phyloP scores from a whole-genome alignment of 225 moss, liverwort and hornwort species.

The Asterella californica region DNA sequence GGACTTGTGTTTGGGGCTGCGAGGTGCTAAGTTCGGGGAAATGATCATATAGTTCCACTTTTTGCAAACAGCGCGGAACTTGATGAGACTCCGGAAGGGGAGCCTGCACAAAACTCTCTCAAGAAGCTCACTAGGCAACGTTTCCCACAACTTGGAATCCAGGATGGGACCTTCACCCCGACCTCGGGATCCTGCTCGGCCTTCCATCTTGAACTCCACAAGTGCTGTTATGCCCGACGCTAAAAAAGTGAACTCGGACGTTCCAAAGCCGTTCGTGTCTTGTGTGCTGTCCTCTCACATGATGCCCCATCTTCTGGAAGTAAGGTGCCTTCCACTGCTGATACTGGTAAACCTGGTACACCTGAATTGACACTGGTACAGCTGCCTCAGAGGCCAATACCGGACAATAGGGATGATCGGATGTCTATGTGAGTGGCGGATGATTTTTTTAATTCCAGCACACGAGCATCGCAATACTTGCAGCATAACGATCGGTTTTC shows the following conservation, averaged over 20 bases:
- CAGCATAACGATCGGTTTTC: not conserved
- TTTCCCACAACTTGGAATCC: conserved; percentile 10
- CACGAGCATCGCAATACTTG: not conserved
- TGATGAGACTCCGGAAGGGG: conserved; percentile 23
- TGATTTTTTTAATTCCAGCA: not conserved
- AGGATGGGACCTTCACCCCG: not conserved
- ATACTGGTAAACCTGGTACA: not conserved
- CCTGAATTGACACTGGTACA: not conserved
- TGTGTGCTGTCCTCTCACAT: not conserved
- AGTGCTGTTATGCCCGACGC: not conserved
- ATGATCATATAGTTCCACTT: conserved; percentile 11
- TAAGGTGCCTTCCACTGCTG: not conserved
- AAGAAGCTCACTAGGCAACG: conserved; percentile 26
- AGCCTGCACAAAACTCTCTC: conserved; percentile 30
- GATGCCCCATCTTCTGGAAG: conserved; percentile 1
- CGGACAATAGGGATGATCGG: not conserved
- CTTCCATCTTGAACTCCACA: not conserved
- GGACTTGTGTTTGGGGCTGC: not conserved
- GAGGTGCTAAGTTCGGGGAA: conserved; percentile 1
- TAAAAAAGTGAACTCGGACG: not conserved
- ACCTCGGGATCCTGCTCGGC: not conserved
- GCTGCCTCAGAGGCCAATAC: not conserved
- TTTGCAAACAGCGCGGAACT: conserved; percentile 25
- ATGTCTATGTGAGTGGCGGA: not conserved
- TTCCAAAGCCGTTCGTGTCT: not conserved